These are phyloP conservation scores for Pseudogymnoascus sp. DNA, from an alignment of 2,329 filamentous ascomycete genomes.

Conservation along the genomic window DNA sequence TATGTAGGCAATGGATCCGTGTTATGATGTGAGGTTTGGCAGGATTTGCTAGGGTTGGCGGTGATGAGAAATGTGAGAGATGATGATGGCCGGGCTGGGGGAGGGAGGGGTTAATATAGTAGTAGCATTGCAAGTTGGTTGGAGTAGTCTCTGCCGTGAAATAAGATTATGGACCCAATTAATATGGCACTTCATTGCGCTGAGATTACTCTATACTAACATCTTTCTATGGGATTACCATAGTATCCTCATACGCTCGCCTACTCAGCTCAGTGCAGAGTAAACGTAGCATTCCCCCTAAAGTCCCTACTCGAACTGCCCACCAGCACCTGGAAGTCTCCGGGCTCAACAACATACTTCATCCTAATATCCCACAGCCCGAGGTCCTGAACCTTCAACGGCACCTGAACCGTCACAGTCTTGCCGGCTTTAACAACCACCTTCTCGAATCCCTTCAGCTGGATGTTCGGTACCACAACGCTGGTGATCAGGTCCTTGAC, in stretches of 20 bases:
- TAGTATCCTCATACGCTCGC: not conserved
- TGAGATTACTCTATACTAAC: not conserved
- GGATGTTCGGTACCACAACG: conserved; percentile 58
- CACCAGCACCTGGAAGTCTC: conserved; percentile 54
- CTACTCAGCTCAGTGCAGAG: conserved; percentile 29
- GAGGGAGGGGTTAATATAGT: not conserved
- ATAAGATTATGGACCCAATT: not conserved
- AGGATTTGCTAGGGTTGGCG: not conserved
- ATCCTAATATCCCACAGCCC: conserved; percentile 65
- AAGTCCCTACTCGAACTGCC: conserved; percentile 53
- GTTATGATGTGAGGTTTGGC: not conserved
- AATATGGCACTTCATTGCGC: not conserved
- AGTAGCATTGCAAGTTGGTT: not conserved
- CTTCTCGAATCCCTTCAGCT: conserved; percentile 66
- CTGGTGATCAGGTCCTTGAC: conserved; percentile 40
- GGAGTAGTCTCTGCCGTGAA: not conserved
- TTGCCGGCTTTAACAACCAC: conserved; percentile 47
- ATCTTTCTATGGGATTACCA: not conserved
- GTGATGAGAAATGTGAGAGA: not conserved
- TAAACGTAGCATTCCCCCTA: conserved; percentile 47
- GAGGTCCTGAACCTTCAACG: conserved; percentile 54
- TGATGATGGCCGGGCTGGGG: not conserved
- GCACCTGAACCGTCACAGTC: conserved; percentile 45
- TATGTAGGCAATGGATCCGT: not conserved
- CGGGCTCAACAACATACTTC: conserved; percentile 66